These are phyloP conservation scores for Blastobotrys serpentis DNA, from an alignment of 1,139 yeast genomes.

Conservation along the genomic window DNA sequence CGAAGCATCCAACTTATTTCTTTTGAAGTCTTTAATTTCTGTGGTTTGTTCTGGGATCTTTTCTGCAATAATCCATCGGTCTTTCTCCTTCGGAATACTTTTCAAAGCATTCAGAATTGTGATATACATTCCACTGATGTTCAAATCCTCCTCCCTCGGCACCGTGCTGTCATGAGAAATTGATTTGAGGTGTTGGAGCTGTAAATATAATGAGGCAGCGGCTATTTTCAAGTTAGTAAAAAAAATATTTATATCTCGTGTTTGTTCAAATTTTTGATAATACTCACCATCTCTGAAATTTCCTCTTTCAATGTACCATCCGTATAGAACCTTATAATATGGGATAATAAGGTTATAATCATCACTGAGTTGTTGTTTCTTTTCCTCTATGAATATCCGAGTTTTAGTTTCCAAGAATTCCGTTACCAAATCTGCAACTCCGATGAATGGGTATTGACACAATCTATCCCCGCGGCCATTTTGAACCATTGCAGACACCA, in stretches of 20 bases:
- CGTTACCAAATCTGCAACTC: slow-evolving; percentile 30
- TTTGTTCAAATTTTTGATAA: no score
- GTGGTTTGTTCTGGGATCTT: slow-evolving; percentile 18
- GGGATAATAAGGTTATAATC: slow-evolving; percentile 18
- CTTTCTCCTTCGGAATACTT: slow-evolving; percentile 28
- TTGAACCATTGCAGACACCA: slow-evolving; percentile 27
- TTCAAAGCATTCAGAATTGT: slow-evolving; percentile 34
- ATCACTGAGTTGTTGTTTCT: slow-evolving; percentile 12
- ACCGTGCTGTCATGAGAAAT: slow-evolving; percentile 12
- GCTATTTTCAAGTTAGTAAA: slow-evolving; percentile 22
- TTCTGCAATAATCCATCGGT: slow-evolving; percentile 35
- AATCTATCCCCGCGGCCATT: slow-evolving; percentile 28
- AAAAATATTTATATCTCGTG: not conserved
- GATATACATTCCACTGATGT: slow-evolving; percentile 22
- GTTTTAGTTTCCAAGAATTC: slow-evolving; percentile 22
- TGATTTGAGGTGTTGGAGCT: slow-evolving; percentile 23
- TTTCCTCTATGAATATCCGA: slow-evolving; percentile 10
- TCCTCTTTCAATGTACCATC: slow-evolving; percentile 37
- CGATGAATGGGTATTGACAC: slow-evolving; percentile 36
- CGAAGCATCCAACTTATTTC: slow-evolving; percentile 7
- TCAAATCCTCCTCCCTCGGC: slow-evolving; percentile 6
- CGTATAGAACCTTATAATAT: slow-evolving; percentile 33
- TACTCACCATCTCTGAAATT: slow-evolving; percentile 34
- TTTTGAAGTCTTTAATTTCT: slow-evolving; percentile 8
- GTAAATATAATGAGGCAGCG: slow-evolving; percentile 27